These are phyloP conservation scores for Aspergillus sclerotiicarbonarius DNA, from an alignment of 495 filamentous ascomycete species.

Conservation along the genomic window DNA sequence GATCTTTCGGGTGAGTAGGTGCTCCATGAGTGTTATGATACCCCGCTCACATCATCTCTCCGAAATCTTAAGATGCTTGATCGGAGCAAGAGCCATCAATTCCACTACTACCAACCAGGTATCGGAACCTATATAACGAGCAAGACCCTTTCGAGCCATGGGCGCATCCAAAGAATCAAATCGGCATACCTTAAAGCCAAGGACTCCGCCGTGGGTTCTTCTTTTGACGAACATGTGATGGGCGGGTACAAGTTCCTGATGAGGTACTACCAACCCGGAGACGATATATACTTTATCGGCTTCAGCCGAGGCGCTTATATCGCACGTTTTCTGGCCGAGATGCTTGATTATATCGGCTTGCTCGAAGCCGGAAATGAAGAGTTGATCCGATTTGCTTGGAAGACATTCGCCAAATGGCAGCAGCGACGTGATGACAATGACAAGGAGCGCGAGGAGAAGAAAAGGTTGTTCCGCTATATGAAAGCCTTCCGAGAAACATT, in stretches of 20 bases:
- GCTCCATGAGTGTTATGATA: not conserved
- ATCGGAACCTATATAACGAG: constrained; percentile 82
- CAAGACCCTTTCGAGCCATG: constrained; percentile 63
- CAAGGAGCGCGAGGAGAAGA: constrained; percentile 57
- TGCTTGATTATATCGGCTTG: constrained; percentile 76
- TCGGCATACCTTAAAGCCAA: constrained; percentile 81
- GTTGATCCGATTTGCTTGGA: constrained; percentile 77
- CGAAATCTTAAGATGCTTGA: constrained; percentile 47
- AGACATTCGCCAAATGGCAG: constrained; percentile 84
- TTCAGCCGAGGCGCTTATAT: constrained; percentile 78
- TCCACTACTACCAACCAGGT: constrained; percentile 57
- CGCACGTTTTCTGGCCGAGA: constrained; percentile 75
- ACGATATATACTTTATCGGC: constrained; percentile 74
- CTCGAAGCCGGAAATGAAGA: constrained; percentile 76
- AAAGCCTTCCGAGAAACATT: constrained; percentile 84
- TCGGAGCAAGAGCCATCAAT: constrained; percentile 48
- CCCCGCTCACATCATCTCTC: not conserved
- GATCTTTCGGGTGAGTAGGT: constrained; percentile 61
- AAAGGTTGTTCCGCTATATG: constrained; percentile 73
- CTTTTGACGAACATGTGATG: constrained; percentile 77
- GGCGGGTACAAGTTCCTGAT: constrained; percentile 81
- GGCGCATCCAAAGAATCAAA: constrained; percentile 59
- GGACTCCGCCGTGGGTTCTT: constrained; percentile 79
- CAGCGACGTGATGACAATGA: constrained; percentile 56
- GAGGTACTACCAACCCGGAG: constrained; percentile 71